Evolutionary conservation across 352 stramenopile species (phyloP).

Genomic region (Phytophthora pini): DNA sequence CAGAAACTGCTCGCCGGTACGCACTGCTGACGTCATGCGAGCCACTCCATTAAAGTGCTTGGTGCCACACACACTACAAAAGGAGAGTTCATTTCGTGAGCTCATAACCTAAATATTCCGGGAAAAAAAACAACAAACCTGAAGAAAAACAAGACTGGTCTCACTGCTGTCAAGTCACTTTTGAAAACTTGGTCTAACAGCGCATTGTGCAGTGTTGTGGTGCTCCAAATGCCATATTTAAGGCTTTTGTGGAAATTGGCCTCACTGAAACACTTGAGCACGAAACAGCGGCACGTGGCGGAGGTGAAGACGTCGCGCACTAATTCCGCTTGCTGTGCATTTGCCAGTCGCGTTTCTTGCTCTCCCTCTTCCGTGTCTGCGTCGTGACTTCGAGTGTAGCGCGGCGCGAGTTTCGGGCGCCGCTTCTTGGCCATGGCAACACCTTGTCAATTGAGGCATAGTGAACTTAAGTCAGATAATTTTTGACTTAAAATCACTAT

Average conservation of each 20-base stretch:
- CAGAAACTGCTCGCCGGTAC: constrained; percentile 56
- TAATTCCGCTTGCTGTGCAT: constrained; percentile 40
- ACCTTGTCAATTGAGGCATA: too few species aligned
- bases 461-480: too few species aligned
- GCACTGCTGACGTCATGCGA: constrained; percentile 75
- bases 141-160: constrained; percentile 81
- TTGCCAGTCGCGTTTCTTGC: constrained; percentile 11
- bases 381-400: constrained; percentile 30
- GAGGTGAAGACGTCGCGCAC: constrained; percentile 65
- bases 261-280: constrained; percentile 88
- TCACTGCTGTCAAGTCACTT: constrained; percentile 70
- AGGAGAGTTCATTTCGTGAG: too few species aligned
- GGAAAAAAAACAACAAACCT: too few species aligned
- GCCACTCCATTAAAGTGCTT: constrained; percentile 83
- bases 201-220: constrained; percentile 71
- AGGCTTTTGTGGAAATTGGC: constrained; percentile 88
- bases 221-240: constrained; percentile 86
- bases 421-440: constrained; percentile 27
- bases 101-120: constrained; percentile 8
- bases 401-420: constrained; percentile 54
- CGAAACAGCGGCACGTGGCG: constrained; percentile 78
- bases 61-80: constrained; percentile 65
- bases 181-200: constrained; percentile 74
- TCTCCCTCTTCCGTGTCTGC: neutral
- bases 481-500: too few species aligned